Evolutionary conservation across 1,284 basidiomycete species (phyloP), one percentile per base, ranked within the genome.

Genomic region (Tylopilus orsonianus): DNA sequence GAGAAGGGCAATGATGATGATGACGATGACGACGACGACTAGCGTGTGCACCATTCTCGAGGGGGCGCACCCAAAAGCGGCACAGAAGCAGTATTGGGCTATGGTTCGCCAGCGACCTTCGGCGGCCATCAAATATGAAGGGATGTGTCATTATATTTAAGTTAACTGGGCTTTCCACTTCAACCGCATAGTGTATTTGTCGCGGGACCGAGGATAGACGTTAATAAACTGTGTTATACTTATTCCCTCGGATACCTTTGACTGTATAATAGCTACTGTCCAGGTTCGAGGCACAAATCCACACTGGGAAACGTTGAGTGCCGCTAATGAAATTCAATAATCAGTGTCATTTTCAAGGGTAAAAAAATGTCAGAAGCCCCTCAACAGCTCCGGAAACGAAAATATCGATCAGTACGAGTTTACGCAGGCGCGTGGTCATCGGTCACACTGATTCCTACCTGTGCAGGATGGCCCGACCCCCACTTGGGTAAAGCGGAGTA

Each of bases 401-500:
- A 69, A 35, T 66, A 66, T 38, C 66, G 52, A 8, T 57, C 64
- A 23, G 64, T 69, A 48, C 34, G 67, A 35, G 8, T 26, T 44
- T 33, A 22, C 22, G 19, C 26, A 8, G 3, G 22, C 18, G 22
- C 42, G 34, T 32, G 27, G 22, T 36, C 10, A 5, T 30, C 10
- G 29, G 37, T 33, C 29, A 39, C 16, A 29, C 44, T 53, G 36
- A 60, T 30, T 23, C 20, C 16, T 22, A 24, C 12, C 22, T 24
- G 26, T 27, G 16, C 36, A 66, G 64, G 65, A 68, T 29, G 66
- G 64, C 6, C 20, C 56, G 8, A 81, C 80, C 2, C 75, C 82
- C 8, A 75, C 83, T 20, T 84, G 83, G 81, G 74, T 67, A 20
- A 85, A 80, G 60, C 69, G 76, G 44, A 67, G 71, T 16, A 78